phyloP scores from a whole-genome alignment of 2,329 filamentous ascomycete genomes.

The Cytospora mali region DNA sequence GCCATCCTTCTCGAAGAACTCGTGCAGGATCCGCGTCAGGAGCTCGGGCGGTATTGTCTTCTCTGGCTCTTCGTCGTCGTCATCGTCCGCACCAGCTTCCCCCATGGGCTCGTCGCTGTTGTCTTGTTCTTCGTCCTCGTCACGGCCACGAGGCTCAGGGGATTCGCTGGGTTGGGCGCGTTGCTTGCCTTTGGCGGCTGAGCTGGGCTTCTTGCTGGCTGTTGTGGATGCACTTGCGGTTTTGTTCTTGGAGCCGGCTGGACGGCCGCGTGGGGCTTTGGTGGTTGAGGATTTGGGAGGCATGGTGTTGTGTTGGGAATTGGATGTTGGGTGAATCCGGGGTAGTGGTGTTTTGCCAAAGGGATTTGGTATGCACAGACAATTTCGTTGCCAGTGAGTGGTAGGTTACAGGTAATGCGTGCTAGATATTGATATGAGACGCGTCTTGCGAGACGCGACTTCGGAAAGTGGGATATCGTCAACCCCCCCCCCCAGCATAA shows the following conservation, averaged over 20 bases:
- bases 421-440: neutral
- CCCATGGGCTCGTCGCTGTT: conserved; percentile 39
- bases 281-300: conserved; percentile 45
- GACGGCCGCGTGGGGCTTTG: conserved; percentile 41
- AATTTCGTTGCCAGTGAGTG: neutral
- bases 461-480: neutral
- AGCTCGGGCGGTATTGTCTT: conserved; percentile 71
- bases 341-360: neutral
- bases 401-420: neutral
- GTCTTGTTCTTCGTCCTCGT: conserved; percentile 15
- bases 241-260: conserved; percentile 30
- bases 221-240: conserved; percentile 27
- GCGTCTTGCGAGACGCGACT: conserved; percentile 17
- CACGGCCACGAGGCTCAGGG: conserved; percentile 33
- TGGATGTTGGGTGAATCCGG: neutral
- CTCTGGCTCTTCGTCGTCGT: conserved; percentile 35
- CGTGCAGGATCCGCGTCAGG: conserved; percentile 74
- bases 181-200: conserved; percentile 24
- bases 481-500: neutral
- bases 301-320: conserved; percentile 37
- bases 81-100: conserved; percentile 33
- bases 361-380: neutral
- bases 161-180: conserved; percentile 12
- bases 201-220: conserved; percentile 20
- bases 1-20: conserved; percentile 72